A percentile compares a stretch with the other conserved stretches of the same genome.
These are phyloP conservation scores for Fusarium protoensiforme DNA, from an alignment of 2,329 filamentous ascomycete species.

Conservation along the genomic window DNA sequence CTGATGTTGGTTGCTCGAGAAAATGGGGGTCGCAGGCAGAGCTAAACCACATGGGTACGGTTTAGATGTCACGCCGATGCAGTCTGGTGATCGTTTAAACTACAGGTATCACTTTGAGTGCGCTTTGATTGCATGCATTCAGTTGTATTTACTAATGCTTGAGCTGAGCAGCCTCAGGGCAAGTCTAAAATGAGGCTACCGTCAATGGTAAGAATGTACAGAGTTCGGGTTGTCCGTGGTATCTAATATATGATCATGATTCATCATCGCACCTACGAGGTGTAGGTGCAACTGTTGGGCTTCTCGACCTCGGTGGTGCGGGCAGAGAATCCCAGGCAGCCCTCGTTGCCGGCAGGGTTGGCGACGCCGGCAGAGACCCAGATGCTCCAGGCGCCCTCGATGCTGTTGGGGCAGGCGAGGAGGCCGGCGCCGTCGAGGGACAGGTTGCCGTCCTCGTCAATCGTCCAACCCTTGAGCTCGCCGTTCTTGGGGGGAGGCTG, in stretches of 20 bases:
- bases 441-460: slow-evolving; percentile 57
- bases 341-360: slow-evolving; percentile 50
- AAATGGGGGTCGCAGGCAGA: background rate
- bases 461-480: slow-evolving; percentile 60
- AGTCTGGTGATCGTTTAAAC: background rate
- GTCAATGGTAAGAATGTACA: background rate
- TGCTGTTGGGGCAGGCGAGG: slow-evolving; percentile 62
- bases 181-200: background rate
- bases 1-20: background rate
- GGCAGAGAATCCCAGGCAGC: slow-evolving; percentile 51
- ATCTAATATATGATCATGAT: background rate
- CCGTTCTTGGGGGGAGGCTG: slow-evolving; percentile 51
- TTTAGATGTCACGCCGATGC: background rate
- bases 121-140: background rate
- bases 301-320: slow-evolving; percentile 41
- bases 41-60: background rate
- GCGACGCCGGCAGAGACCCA: slow-evolving; percentile 47
- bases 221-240: background rate
- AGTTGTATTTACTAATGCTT: background rate
- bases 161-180: background rate
- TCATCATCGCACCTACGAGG: slow-evolving; percentile 4
- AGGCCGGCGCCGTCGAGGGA: slow-evolving; percentile 57
- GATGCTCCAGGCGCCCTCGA: slow-evolving; percentile 54
- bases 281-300: slow-evolving; percentile 53
- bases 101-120: background rate